Evolutionary conservation across 345 rosid species (phyloP), one percentile per base, ranked within the genome.

Genomic region (Eucalyptus caleyi): DNA sequence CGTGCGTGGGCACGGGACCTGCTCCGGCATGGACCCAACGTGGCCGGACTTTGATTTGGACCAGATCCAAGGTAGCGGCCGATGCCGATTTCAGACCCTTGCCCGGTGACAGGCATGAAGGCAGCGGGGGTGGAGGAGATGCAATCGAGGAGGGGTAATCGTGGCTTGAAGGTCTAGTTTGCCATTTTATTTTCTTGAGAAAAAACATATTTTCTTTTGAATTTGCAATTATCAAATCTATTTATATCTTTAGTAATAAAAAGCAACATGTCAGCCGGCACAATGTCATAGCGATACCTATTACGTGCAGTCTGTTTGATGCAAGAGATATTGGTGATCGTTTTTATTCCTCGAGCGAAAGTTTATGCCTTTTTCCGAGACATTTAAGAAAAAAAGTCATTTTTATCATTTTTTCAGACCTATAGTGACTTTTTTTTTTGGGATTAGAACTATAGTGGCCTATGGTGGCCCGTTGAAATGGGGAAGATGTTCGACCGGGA

Each of bases 61-160:
- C 11, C 23, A 2, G 80, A 32, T 67, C 42, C 80, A 6, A n/a
- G 80, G 40, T 5, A 3, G 11, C 34, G 23, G 32, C 42, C 11
- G 40, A 8, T n/a, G 40, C 11, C 0, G 1, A 32, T 11, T 32
- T n/a, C 11, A 16, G 80, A 67, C 0, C 23, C 8, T 0, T 3
- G 23, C 80, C 1, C 11, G 21, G 23, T 10, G 80, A 16, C 21
- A 19, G 10, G 5, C 6, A 18, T 18, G 23, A 67, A 67, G 80
- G 40, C 5, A 21, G 40, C 5, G 19, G 10, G 9, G 2, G 21
- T 65, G 77, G 37, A 65, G 19, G 72, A 65, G 40, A 65, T n/a
- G 77, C 37, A 16, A 65, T 65, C 11, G 11, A 40, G 32, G 77
- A 12, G 32, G 77, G 40, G 37, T 16, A 11, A n/a, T 65, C 37